Conservation (phyloP, 2,329 filamentous ascomycete genomes). For the Fusarium sp. region DNA sequence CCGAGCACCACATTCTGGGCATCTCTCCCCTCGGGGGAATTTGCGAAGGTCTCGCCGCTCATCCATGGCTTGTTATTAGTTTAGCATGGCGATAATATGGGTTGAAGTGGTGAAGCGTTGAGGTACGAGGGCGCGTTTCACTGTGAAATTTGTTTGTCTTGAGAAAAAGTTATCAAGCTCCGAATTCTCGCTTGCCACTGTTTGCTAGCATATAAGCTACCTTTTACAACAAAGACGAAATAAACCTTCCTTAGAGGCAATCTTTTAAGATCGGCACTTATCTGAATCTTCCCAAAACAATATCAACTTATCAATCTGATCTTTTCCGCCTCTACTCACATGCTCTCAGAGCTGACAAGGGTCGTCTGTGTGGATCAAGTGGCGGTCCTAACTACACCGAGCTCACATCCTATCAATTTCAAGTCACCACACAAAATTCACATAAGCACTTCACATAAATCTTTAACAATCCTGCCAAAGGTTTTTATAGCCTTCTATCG, state of each 20-base stretch:
- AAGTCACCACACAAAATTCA: background rate
- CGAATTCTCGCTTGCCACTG: slow-evolving; percentile 4
- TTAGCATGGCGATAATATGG: background rate
- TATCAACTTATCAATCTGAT: background rate
- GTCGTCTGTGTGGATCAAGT: background rate
- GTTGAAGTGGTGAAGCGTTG: background rate
- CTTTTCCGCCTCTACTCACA: background rate
- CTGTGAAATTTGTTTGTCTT: slow-evolving; percentile 2
- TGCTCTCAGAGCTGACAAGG: background rate
- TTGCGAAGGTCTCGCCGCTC: slow-evolving; percentile 58
- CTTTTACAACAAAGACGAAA: background rate
- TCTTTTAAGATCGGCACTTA: background rate
- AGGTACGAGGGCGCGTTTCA: background rate
- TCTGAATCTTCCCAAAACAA: background rate
- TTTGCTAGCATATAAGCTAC: background rate
- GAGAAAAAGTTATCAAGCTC: slow-evolving; percentile 19
- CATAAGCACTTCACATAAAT: background rate
- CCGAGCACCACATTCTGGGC: slow-evolving; percentile 75
- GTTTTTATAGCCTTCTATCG: slow-evolving; percentile 50
- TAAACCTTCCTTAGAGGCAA: background rate
- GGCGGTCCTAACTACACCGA: background rate
- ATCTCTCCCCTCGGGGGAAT: slow-evolving; percentile 65
- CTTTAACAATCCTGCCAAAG: slow-evolving; percentile 9
- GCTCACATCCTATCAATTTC: background rate
- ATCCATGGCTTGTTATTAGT: slow-evolving; percentile 50